Conservation (phyloP, 352 stramenopile species). For the Phytophthora constricta region DNA sequence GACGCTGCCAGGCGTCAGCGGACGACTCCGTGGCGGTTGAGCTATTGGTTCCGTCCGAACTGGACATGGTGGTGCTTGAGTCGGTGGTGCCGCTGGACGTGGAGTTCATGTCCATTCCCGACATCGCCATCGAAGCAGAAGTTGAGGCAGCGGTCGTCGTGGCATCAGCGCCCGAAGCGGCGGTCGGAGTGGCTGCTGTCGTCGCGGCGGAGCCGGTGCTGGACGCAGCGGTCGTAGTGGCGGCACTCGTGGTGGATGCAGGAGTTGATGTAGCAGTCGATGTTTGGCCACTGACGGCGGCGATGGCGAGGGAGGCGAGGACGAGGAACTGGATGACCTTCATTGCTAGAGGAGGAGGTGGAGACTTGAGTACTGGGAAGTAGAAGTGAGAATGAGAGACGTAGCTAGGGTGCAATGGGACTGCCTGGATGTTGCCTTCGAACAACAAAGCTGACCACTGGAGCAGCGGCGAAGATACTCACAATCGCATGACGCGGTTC, state of each 20-base stretch:
- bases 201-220: conserved; percentile 11
- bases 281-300: conserved; percentile 30
- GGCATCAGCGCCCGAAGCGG: conserved; percentile 17
- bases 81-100: conserved; percentile 2
- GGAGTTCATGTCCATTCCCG: conserved; percentile 10
- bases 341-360: conserved; percentile 20
- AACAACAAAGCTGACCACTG: no score
- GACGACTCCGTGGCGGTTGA: conserved; percentile 7
- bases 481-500: background rate
- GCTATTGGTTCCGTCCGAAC: background rate
- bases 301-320: conserved; percentile 30
- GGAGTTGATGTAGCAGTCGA: conserved; percentile 5
- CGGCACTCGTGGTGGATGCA: background rate
- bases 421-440: no score
- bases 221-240: background rate
- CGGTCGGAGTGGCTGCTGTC: conserved; percentile 2
- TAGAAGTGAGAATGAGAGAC: conserved; percentile 30
- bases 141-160: conserved; percentile 6
- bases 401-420: no score
- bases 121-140: conserved; percentile 12
- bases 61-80: background rate
- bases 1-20: background rate
- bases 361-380: conserved; percentile 21
- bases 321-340: conserved; percentile 39
- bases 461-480: background rate